Evolutionary conservation across 2,329 filamentous ascomycete genomes (phyloP).

Genomic region (Ploettnerulaceae sp.): DNA sequence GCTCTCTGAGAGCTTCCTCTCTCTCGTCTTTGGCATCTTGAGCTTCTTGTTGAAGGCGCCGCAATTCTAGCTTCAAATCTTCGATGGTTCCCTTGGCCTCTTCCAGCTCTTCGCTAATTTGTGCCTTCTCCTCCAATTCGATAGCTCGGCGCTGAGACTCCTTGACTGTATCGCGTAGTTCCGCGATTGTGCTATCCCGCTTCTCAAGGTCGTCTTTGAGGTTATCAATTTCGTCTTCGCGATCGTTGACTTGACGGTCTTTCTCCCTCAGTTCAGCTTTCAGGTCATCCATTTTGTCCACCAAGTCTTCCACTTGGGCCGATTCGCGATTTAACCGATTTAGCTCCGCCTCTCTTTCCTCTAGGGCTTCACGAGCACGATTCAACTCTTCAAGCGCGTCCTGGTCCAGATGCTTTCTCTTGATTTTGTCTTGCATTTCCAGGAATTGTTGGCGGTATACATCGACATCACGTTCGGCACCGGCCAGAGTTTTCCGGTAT

Average conservation of each 20-base stretch:
- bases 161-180: constrained; percentile 56
- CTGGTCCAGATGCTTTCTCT: constrained; percentile 69
- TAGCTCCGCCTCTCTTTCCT: constrained; percentile 48
- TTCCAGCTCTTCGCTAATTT: constrained; percentile 41
- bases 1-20: constrained; percentile 49
- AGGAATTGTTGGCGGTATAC: constrained; percentile 74
- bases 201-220: constrained; percentile 51
- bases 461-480: constrained; percentile 83
- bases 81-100: constrained; percentile 43
- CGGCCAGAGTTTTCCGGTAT: constrained; percentile 77
- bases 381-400: constrained; percentile 58
- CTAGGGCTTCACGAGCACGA: constrained; percentile 50
- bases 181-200: constrained; percentile 47
- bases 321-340: constrained; percentile 52
- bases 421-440: constrained; percentile 77
- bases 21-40: constrained; percentile 51
- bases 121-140: constrained; percentile 54
- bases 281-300: constrained; percentile 69
- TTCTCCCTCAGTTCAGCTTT: constrained; percentile 73
- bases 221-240: constrained; percentile 69
- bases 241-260: constrained; percentile 65
- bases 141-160: constrained; percentile 45
- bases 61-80: constrained; percentile 52
- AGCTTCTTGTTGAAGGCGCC: constrained; percentile 49
- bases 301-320: constrained; percentile 60